A percentile compares a stretch with the other conserved stretches of the same genome.
These are phyloP conservation scores for Dionaea muscipula DNA, from an alignment of 179 eudicot genomes.

Conservation along the genomic window DNA sequence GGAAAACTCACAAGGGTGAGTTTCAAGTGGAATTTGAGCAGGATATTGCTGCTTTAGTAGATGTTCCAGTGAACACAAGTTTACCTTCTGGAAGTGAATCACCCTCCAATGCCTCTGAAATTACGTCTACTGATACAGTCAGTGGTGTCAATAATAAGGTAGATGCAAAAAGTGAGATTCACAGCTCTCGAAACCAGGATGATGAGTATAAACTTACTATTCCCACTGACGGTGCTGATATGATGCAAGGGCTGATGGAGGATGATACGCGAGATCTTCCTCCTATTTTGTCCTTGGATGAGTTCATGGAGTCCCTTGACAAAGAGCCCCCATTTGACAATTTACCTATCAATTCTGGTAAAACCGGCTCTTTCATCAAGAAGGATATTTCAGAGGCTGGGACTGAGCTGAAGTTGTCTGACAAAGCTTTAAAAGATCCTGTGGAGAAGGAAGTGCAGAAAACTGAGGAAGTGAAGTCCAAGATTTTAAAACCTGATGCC, in stretches of 20 bases:
- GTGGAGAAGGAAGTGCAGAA: slow-evolving; percentile 16
- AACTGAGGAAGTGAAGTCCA: slow-evolving; percentile 14
- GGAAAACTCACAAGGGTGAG: slow-evolving; percentile 97
- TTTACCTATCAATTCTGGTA: slow-evolving; percentile 35
- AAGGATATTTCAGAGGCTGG: slow-evolving; percentile 25
- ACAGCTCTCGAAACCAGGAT: slow-evolving; percentile 23
- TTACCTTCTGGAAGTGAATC: slow-evolving; percentile 17
- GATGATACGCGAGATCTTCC: slow-evolving; percentile 86
- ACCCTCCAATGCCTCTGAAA: slow-evolving; percentile 16
- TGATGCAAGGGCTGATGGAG: slow-evolving; percentile 80
- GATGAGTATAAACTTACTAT: slow-evolving; percentile 45
- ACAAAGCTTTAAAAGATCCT: slow-evolving; percentile 22
- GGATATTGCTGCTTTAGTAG: slow-evolving; percentile 42
- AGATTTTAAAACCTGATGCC: slow-evolving; percentile 14
- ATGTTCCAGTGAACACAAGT: slow-evolving; percentile 33
- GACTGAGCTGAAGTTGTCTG: slow-evolving; percentile 14
- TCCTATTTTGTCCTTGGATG: slow-evolving; percentile 89
- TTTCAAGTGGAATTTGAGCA: slow-evolving; percentile 73
- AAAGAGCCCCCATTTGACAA: slow-evolving; percentile 84
- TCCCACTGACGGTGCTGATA: slow-evolving; percentile 72
- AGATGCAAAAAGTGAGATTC: slow-evolving; percentile 16
- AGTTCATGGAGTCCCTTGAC: slow-evolving; percentile 91
- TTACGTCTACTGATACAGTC: slow-evolving; percentile 16
- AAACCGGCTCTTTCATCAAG: slow-evolving; percentile 12
- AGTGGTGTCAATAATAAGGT: slow-evolving; percentile 16